phyloP scores from a whole-genome alignment of 1,284 basidiomycete genomes.

The Rhizoctonia solani region DNA sequence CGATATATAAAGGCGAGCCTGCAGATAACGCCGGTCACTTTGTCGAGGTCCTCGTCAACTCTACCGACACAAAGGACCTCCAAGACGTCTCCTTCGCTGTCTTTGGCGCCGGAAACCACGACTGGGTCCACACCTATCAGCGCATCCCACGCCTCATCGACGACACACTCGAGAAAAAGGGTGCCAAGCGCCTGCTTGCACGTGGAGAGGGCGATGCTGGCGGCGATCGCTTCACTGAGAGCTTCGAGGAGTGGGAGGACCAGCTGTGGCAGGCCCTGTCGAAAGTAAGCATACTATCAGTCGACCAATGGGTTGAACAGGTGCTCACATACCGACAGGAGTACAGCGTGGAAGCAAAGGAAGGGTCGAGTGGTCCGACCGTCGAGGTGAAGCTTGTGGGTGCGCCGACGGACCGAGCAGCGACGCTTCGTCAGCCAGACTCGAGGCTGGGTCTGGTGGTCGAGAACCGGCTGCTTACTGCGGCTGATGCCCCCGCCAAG shows the following conservation, averaged over 20 bases:
- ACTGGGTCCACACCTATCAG: slow-evolving; percentile 59
- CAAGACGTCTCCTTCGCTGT: slow-evolving; percentile 53
- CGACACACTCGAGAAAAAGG: slow-evolving; percentile 48
- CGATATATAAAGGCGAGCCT: slow-evolving; percentile 48
- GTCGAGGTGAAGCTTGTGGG: slow-evolving; percentile 17
- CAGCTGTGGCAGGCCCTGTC: slow-evolving; percentile 50
- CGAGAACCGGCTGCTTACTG: slow-evolving; percentile 25
- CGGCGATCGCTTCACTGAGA: slow-evolving; percentile 52
- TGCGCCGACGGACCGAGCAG: slow-evolving; percentile 6
- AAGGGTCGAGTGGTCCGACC: background rate
- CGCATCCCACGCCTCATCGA: slow-evolving; percentile 55
- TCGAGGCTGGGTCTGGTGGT: slow-evolving; percentile 18
- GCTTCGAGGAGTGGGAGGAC: slow-evolving; percentile 54
- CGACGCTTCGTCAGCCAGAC: slow-evolving; percentile 13
- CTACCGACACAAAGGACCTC: slow-evolving; percentile 45
- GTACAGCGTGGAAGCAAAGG: background rate
- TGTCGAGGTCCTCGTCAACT: slow-evolving; percentile 49
- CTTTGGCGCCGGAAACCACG: slow-evolving; percentile 60
- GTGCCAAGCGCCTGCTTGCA: slow-evolving; percentile 50
- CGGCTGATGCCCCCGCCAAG: slow-evolving; percentile 12
- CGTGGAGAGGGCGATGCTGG: slow-evolving; percentile 53
- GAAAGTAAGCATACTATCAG: background rate
- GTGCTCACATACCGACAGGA: background rate
- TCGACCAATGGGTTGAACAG: background rate
- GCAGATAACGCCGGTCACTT: slow-evolving; percentile 57